These are phyloP conservation scores for Colletotrichum phormii DNA, from an alignment of 2,329 filamentous ascomycete species.

Conservation along the genomic window DNA sequence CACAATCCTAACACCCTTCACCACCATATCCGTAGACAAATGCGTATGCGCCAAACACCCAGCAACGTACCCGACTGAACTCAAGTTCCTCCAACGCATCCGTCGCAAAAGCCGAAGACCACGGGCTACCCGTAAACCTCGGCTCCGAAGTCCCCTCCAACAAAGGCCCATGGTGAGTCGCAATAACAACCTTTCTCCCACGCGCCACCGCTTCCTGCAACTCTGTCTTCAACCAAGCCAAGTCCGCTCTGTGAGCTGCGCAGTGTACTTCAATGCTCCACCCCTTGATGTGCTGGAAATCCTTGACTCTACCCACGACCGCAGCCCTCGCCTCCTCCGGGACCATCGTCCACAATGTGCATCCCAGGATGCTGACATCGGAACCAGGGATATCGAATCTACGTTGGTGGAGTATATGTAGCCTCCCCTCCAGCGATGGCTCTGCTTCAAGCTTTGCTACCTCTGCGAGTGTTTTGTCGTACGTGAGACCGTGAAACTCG, in stretches of 20 bases:
- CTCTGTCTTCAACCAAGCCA: slow-evolving; percentile 57
- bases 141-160: slow-evolving; percentile 60
- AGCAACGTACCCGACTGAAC: slow-evolving; percentile 47
- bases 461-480: slow-evolving; percentile 49
- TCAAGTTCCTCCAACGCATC: slow-evolving; percentile 51
- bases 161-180: slow-evolving; percentile 70
- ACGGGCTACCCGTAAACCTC: slow-evolving; percentile 57
- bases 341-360: slow-evolving; percentile 67
- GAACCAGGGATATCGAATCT: slow-evolving; percentile 53
- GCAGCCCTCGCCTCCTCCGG: slow-evolving; percentile 49
- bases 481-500: slow-evolving; percentile 61
- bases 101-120: slow-evolving; percentile 64
- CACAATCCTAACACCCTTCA: slow-evolving; percentile 51
- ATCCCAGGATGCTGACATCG: slow-evolving; percentile 64
- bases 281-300: slow-evolving; percentile 63
- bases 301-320: slow-evolving; percentile 59
- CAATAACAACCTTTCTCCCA: slow-evolving; percentile 55
- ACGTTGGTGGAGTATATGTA: slow-evolving; percentile 58
- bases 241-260: slow-evolving; percentile 56
- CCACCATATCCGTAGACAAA: slow-evolving; percentile 51
- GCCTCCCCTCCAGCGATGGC: slow-evolving; percentile 47
- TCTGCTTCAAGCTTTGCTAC: slow-evolving; percentile 54
- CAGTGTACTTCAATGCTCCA: slow-evolving; percentile 66
- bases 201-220: neutral
- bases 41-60: slow-evolving; percentile 65